A percentile compares a stretch with the other conserved stretches of the same genome.
Conservation (phyloP, 768 basidiomycete species). For the Termitomyces sp. region DNA sequence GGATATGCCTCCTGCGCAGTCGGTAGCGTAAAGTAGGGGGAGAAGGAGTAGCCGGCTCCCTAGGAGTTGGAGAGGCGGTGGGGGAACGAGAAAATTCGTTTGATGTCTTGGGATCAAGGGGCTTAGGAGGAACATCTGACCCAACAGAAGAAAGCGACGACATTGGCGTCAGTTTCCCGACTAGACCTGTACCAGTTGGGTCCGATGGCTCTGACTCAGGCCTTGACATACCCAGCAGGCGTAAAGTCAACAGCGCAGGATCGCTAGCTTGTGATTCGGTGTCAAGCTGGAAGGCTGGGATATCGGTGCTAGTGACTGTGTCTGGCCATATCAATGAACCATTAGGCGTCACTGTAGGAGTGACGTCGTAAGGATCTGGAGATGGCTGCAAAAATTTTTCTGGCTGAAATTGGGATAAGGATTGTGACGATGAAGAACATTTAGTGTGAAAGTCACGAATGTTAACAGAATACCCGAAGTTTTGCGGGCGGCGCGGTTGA, state of each 20-base stretch:
- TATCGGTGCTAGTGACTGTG: slow-evolving; percentile 23
- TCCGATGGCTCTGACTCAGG: slow-evolving; percentile 2
- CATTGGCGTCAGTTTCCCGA: slow-evolving; percentile 12
- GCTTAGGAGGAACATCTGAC: slow-evolving; percentile 12
- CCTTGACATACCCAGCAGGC: slow-evolving; percentile 29
- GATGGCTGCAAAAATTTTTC: slow-evolving; percentile 19
- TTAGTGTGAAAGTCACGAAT: slow-evolving; percentile 3
- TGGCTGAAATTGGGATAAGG: slow-evolving; percentile 3
- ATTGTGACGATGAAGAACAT: slow-evolving; percentile 2
- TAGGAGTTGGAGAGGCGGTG: slow-evolving; percentile 12
- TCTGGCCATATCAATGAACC: slow-evolving; percentile 42
- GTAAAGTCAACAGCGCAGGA: slow-evolving; percentile 29
- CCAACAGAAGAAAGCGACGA: slow-evolving; percentile 15
- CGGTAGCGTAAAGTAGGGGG: slow-evolving; percentile 23
- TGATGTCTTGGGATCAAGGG: background rate
- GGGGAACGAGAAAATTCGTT: slow-evolving; percentile 7
- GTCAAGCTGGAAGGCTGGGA: slow-evolving; percentile 34
- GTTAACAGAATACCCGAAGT: slow-evolving; percentile 22
- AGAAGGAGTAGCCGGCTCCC: slow-evolving; percentile 6
- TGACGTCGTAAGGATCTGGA: slow-evolving; percentile 37
- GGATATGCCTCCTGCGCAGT: slow-evolving; percentile 27
- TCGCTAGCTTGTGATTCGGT: slow-evolving; percentile 22
- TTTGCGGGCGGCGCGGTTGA: slow-evolving; percentile 13
- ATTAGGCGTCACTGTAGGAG: slow-evolving; percentile 51
- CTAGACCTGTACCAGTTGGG: slow-evolving; percentile 9